Conservation (phyloP, 176 grass and related monocot genomes). For the Hordeum marinum region DNA sequence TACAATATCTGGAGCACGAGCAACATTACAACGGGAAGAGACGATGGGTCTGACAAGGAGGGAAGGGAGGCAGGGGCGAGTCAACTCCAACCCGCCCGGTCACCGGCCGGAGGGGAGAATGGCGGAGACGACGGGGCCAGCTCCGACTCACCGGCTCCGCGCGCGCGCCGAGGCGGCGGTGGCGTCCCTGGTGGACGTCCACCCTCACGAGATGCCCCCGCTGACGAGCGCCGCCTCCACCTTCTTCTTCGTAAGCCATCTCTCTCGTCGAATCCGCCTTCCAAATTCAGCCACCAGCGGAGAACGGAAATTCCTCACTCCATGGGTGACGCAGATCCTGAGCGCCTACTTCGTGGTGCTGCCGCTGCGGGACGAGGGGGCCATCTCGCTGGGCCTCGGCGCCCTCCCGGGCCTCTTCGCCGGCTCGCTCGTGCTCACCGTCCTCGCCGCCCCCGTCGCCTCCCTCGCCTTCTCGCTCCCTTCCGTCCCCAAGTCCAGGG, state of each 20-base stretch:
- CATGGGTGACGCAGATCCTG: constrained; percentile 43
- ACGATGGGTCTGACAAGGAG: not conserved
- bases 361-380: constrained; percentile 82
- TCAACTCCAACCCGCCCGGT: constrained; percentile 7
- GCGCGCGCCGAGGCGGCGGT: constrained; percentile 50
- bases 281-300: not conserved
- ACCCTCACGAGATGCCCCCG: constrained; percentile 57
- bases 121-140: not conserved
- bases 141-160: not conserved
- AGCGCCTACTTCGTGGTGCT: constrained; percentile 86
- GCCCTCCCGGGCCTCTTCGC: constrained; percentile 71
- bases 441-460: constrained; percentile 77
- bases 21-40: not conserved
- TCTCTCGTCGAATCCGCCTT: not conserved
- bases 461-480: constrained; percentile 84
- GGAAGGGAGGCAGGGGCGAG: not conserved
- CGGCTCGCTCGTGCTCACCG: constrained; percentile 77
- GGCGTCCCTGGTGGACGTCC: constrained; percentile 53
- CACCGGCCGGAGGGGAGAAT: not conserved
- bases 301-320: not conserved
- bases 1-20: too few relatives aligned
- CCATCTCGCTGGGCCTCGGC: constrained; percentile 72
- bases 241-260: constrained; percentile 85
- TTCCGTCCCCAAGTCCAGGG: constrained; percentile 67
- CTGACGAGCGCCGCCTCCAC: constrained; percentile 67